A percentile compares a stretch with the other conserved stretches of the same genome.
These are phyloP conservation scores for Ascochyta pisi DNA, from an alignment of 2,329 filamentous ascomycete genomes.

Conservation along the genomic window DNA sequence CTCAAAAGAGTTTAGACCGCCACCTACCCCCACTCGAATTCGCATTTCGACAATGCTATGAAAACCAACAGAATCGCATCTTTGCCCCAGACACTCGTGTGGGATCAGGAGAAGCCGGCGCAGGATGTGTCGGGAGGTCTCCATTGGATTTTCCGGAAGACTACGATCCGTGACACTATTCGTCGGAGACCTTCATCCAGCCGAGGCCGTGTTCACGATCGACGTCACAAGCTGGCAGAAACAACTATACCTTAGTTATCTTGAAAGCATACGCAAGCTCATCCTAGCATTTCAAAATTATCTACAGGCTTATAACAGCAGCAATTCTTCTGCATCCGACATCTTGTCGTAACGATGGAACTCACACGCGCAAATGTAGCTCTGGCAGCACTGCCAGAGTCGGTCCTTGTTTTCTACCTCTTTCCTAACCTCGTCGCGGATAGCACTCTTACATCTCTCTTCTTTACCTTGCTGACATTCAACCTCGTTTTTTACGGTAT, in stretches of 20 bases:
- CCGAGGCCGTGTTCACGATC: not conserved
- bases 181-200: not conserved
- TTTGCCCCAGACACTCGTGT: not conserved
- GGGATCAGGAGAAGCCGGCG: not conserved
- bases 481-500: conserved; percentile 26
- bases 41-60: not conserved
- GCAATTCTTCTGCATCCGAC: not conserved
- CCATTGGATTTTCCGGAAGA: not conserved
- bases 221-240: conserved; percentile 2
- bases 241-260: not conserved
- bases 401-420: conserved; percentile 27
- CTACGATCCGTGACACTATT: not conserved
- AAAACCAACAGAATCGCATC: not conserved
- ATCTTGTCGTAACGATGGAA: conserved; percentile 20
- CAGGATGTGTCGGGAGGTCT: not conserved
- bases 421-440: conserved; percentile 24
- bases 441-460: conserved; percentile 22
- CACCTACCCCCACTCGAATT: not conserved
- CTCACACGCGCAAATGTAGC: conserved; percentile 23
- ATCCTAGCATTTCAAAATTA: not conserved
- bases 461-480: conserved; percentile 25
- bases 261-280: not conserved
- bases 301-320: not conserved
- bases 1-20: not conserved
- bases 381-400: conserved; percentile 28